Percentiles rank a stretch among this genome's conserved stretches.
Conservation (phyloP, 345 rosid species). For the Hypericum perforatum region DNA sequence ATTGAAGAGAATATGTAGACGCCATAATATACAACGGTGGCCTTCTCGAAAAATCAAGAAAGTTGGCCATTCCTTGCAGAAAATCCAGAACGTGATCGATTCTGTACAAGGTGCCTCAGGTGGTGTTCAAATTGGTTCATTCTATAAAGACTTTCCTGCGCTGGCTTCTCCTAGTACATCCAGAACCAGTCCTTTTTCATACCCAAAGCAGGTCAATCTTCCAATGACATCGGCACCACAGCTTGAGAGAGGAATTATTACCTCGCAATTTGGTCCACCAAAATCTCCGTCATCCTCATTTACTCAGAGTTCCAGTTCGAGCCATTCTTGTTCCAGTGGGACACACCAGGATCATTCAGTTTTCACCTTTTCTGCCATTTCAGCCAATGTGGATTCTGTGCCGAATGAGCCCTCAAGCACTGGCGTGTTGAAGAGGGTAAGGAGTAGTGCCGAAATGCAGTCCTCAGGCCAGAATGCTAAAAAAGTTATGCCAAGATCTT, state of each 20-base stretch:
- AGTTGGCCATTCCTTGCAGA: conserved; percentile 81
- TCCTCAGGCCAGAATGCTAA: conserved; percentile 35
- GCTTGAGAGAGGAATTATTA: conserved; percentile 21
- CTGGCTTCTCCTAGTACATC: conserved; percentile 44
- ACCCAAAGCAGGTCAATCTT: conserved; percentile 15
- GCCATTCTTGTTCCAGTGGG: conserved; percentile 65
- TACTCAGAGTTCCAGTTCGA: conserved; percentile 68
- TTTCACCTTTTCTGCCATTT: conserved; percentile 12
- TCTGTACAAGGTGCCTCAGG: conserved; percentile 73
- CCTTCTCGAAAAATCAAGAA: conserved; percentile 95
- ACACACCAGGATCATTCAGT: conserved; percentile 31
- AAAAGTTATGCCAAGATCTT: conserved; percentile 32
- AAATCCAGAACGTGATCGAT: conserved; percentile 67
- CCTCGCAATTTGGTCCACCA: conserved; percentile 20
- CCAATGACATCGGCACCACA: conserved; percentile 18
- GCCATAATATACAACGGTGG: conserved; percentile 82
- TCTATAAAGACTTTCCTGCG: conserved; percentile 58
- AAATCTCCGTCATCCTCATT: conserved; percentile 62
- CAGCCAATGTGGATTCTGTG: conserved; percentile 18
- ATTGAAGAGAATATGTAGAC: conserved; percentile 92
- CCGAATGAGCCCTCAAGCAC: conserved; percentile 23
- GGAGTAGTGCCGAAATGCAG: conserved; percentile 40
- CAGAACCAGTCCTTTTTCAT: conserved; percentile 20
- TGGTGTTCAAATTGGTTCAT: conserved; percentile 52
- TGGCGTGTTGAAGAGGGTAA: conserved; percentile 25